Conservation (phyloP, 2,329 filamentous ascomycete genomes). For the Trichoderma gracile region DNA sequence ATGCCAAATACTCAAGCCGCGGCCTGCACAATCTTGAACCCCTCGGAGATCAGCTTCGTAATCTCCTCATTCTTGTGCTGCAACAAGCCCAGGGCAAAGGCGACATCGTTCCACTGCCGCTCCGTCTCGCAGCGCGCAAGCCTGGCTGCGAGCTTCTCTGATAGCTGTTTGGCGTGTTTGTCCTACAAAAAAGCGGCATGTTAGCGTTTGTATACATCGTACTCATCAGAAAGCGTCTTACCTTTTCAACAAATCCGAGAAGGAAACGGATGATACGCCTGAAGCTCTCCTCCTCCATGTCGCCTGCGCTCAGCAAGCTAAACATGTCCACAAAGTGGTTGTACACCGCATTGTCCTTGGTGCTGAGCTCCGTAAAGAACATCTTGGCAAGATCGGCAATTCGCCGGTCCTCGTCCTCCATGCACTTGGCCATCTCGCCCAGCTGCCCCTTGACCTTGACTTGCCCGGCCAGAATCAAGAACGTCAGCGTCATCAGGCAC, state of each 20-base stretch:
- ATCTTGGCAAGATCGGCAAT: conserved; percentile 92
- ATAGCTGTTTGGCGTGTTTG: conserved; percentile 92
- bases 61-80: conserved; percentile 95
- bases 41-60: conserved; percentile 70
- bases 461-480: conserved; percentile 93
- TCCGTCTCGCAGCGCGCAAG: conserved; percentile 85
- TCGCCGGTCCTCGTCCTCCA: conserved; percentile 92
- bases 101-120: conserved; percentile 96
- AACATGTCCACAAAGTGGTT: conserved; percentile 99
- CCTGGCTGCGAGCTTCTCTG: conserved; percentile 87
- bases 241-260: conserved; percentile 96
- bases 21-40: conserved; percentile 71
- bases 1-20: conserved; percentile 46
- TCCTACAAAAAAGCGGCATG: conserved; percentile 52
- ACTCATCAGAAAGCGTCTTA: conserved; percentile 43
- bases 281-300: conserved; percentile 82
- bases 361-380: conserved; percentile 98
- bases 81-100: conserved; percentile 83
- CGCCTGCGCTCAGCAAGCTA: conserved; percentile 81
- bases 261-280: conserved; percentile 87
- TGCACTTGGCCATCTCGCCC: conserved; percentile 98
- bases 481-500: conserved; percentile 97
- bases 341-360: conserved; percentile 98
- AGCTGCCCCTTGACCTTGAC: conserved; percentile 99
- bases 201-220: conserved; percentile 39